Base-by-base conservation (phyloP, 495 filamentous ascomycete species). In the Aspergillus biplanus region DNA sequence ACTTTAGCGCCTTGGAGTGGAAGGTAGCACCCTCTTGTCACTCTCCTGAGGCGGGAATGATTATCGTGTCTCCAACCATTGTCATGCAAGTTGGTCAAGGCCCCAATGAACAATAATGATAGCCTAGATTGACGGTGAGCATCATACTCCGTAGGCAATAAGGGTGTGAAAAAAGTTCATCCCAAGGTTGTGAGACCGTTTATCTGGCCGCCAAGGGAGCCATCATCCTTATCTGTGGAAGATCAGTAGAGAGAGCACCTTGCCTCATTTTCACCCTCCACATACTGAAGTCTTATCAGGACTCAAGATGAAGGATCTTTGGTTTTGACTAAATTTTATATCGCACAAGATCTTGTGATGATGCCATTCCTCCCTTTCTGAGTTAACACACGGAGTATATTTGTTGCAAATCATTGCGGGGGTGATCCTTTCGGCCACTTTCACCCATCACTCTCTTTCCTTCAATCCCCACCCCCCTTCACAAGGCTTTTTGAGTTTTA, bases 391-490 rank as follows among this genome's bases (percentile, higher is more conserved):
- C 4, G 59, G 42, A 57, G 47, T 49, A 49, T 63, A 63, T 52
- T 33, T 52, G 52, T 13, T 39, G 54, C 61, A 63, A 42, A 63
- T 52, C 61, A 52, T 63, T 37, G 49, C 52, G 52, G 59, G 59
- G 27, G n/a, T 0, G 16, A 52, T 11, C 33, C 21, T 39, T 33
- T 50, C 58, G 47, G 33, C 39, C 33, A 60, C n/a, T 49, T 37
- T 52, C 0, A 18, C 21, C n/a, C n/a, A 44, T 44, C 21, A 27
- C 7, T 18, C 16, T 31, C 27, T 18, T 50, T 27, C 11, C 21
- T 50, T 50, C 6, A 8, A 34, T 32, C 3, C 7, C 32, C 21
- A 1, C 21, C 21, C 21, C 21, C 21, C 21, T 27, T 27, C 21
- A 27, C 21, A 27, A 27, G 1, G n/a, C n/a, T 18, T 59, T 59